Conservation (phyloP, 495 filamentous ascomycete genomes). For the Lichina pygmaea region DNA sequence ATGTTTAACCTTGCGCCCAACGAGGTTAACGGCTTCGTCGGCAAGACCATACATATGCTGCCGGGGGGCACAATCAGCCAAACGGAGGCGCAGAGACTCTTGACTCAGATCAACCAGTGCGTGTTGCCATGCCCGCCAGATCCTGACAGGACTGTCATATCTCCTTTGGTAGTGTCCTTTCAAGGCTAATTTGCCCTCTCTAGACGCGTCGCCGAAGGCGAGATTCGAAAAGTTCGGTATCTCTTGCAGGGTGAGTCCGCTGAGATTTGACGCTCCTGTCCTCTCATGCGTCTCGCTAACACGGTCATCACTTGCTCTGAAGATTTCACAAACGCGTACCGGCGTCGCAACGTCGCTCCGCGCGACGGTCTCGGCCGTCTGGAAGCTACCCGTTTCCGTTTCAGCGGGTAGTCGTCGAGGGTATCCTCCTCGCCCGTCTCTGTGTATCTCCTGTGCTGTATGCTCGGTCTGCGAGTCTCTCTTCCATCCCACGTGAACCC, state of each 20-base stretch:
- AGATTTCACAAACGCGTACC: constrained; percentile 86
- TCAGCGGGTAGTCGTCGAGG: constrained; percentile 21
- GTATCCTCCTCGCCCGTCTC: neutral
- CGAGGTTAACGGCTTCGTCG: constrained; percentile 52
- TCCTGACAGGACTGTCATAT: neutral
- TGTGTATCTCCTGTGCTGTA: too few species aligned
- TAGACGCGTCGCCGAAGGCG: constrained; percentile 33
- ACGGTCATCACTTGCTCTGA: neutral
- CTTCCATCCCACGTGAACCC: too few species aligned
- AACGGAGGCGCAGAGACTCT: constrained; percentile 32
- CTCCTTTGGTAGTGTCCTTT: neutral
- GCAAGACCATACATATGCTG: constrained; percentile 55
- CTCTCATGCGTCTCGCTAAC: constrained; percentile 1
- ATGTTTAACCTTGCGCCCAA: constrained; percentile 69
- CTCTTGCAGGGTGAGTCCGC: constrained; percentile 35
- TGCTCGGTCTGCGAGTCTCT: too few species aligned
- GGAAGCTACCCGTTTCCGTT: constrained; percentile 66
- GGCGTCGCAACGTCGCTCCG: constrained; percentile 81
- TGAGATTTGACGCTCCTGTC: neutral
- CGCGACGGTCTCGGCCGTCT: constrained; percentile 66
- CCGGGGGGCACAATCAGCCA: constrained; percentile 53
- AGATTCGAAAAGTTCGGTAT: constrained; percentile 54
- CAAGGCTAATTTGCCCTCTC: neutral
- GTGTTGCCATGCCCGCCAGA: neutral
- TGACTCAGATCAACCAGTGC: constrained; percentile 30